Evolutionary conservation across 148 eudicot genomes (phyloP).

Genomic region (Simmondsia chinensis): DNA sequence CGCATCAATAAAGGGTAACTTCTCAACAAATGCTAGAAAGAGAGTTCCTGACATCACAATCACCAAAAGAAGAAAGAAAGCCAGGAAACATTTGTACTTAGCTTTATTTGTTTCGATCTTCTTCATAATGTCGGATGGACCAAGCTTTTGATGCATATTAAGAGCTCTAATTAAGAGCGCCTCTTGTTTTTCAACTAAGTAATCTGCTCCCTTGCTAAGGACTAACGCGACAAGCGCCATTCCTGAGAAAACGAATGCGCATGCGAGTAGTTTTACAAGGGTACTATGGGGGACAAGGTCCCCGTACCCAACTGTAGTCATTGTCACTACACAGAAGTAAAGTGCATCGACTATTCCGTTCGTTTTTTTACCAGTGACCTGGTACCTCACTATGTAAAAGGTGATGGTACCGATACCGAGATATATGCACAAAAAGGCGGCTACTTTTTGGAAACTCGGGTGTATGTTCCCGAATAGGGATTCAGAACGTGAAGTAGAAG

Average conservation of each 20-base stretch:
- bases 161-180: constrained; percentile 43
- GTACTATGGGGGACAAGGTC: constrained; percentile 63
- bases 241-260: constrained; percentile 79
- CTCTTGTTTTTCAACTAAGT: constrained; percentile 83
- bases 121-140: constrained; percentile 31
- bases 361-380: constrained; percentile 55
- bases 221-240: constrained; percentile 56
- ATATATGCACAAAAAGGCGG: constrained; percentile 32
- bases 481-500: constrained; percentile 14
- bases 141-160: constrained; percentile 28
- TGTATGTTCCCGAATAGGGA: constrained; percentile 26
- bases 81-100: constrained; percentile 46
- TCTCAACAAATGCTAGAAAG: constrained; percentile 54
- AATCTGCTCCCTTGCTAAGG: constrained; percentile 70
- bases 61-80: constrained; percentile 25
- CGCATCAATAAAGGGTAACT: constrained; percentile 51
- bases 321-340: constrained; percentile 80
- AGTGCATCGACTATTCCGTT: constrained; percentile 66
- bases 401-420: constrained; percentile 38
- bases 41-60: constrained; percentile 48
- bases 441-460: constrained; percentile 52
- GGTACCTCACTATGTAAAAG: constrained; percentile 50
- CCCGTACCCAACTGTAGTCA: constrained; percentile 96
- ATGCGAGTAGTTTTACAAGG: constrained; percentile 65
- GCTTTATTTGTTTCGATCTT: constrained; percentile 50